A percentile compares a stretch with the other conserved stretches of the same genome.
phyloP scores from a whole-genome alignment of 2,329 filamentous ascomycete species.

The Fusarium sp. region DNA sequence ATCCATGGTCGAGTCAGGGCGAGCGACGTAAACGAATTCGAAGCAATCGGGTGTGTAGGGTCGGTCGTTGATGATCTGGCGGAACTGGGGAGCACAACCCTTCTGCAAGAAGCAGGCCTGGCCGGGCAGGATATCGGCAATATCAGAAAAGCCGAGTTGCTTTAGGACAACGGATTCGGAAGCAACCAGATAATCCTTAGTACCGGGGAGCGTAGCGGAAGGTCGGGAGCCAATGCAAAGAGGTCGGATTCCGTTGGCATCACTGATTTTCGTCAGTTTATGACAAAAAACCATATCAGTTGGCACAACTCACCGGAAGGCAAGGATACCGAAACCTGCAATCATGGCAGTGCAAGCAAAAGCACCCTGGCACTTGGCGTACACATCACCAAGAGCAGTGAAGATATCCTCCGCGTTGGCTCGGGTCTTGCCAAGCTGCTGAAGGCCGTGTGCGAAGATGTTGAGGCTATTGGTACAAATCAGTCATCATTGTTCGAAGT shows the following conservation, averaged over 20 bases:
- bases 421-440: constrained; percentile 82
- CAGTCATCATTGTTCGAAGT: constrained; percentile 11
- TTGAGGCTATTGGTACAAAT: constrained; percentile 78
- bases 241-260: constrained; percentile 78
- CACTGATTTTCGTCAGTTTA: constrained; percentile 48
- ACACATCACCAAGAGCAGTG: constrained; percentile 76
- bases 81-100: constrained; percentile 77
- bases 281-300: constrained; percentile 66
- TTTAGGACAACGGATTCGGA: constrained; percentile 87
- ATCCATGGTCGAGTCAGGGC: constrained; percentile 85
- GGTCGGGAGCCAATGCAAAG: constrained; percentile 81
- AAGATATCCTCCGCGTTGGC: constrained; percentile 84
- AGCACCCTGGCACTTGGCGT: constrained; percentile 76
- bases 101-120: constrained; percentile 89
- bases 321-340: constrained; percentile 82
- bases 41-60: constrained; percentile 77
- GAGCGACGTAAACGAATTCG: constrained; percentile 78
- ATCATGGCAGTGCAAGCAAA: constrained; percentile 87
- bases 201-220: constrained; percentile 69
- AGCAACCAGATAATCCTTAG: constrained; percentile 88
- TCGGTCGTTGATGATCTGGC: constrained; percentile 75
- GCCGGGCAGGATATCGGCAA: constrained; percentile 82
- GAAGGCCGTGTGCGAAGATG: constrained; percentile 84
- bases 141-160: constrained; percentile 82
- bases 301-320: constrained; percentile 70